Conservation (phyloP, 2,329 filamentous ascomycete genomes). For the Colletotrichum eleusines region DNA sequence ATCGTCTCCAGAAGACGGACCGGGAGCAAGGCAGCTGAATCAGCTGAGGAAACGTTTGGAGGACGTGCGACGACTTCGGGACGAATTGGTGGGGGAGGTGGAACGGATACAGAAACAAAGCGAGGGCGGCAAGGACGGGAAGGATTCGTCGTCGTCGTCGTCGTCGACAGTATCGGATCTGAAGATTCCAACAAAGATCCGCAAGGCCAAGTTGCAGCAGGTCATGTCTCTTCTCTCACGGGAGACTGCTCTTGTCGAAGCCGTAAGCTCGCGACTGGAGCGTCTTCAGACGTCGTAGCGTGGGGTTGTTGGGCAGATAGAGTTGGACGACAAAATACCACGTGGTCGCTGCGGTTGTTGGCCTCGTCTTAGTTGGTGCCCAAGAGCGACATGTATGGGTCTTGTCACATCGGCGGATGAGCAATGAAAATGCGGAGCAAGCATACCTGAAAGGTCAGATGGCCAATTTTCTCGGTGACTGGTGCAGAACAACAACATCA, state of each 20-base stretch:
- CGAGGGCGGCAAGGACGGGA: constrained; percentile 43
- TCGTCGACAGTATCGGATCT: constrained; percentile 56
- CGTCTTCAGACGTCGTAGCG: constrained; percentile 56
- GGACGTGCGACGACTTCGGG: constrained; percentile 65
- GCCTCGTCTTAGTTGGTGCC: constrained; percentile 17
- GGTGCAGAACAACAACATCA: background rate
- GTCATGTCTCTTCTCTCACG: constrained; percentile 73
- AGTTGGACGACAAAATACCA: constrained; percentile 32
- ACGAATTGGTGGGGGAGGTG: constrained; percentile 65
- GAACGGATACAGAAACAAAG: constrained; percentile 54
- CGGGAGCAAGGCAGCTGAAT: constrained; percentile 49
- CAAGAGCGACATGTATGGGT: constrained; percentile 13
- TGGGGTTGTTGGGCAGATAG: constrained; percentile 6
- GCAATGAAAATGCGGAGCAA: constrained; percentile 8
- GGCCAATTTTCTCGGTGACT: background rate
- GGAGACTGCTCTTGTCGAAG: constrained; percentile 76
- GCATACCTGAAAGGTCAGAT: constrained; percentile 3
- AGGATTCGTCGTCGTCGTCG: constrained; percentile 46
- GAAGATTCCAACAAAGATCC: constrained; percentile 70
- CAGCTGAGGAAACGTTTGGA: constrained; percentile 69
- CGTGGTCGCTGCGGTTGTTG: constrained; percentile 4
- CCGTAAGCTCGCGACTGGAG: constrained; percentile 72
- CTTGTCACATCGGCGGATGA: background rate
- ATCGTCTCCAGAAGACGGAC: constrained; percentile 19
- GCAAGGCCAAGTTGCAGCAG: constrained; percentile 72